Conservation (phyloP, 305 asterid species). For the Fraxinus velutina region DNA sequence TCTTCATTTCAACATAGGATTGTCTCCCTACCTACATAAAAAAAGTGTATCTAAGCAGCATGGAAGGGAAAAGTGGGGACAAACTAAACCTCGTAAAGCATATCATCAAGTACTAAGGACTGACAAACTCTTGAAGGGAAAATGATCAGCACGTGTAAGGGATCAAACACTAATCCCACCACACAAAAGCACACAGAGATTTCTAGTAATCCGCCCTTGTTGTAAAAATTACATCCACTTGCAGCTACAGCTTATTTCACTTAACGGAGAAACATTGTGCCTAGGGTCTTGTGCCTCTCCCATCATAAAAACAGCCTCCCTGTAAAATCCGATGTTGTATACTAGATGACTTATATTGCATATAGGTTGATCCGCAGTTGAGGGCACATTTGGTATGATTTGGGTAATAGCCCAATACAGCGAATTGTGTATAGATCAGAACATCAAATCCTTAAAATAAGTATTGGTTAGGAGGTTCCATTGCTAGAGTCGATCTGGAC, state of each 20-base stretch:
- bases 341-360: background rate
- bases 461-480: background rate
- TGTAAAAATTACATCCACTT: background rate
- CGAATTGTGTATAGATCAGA: background rate
- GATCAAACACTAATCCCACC: background rate
- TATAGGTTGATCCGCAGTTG: background rate
- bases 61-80: background rate
- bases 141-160: background rate
- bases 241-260: background rate
- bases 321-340: background rate
- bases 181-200: background rate
- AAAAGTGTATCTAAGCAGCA: background rate
- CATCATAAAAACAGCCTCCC: background rate
- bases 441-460: background rate
- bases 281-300: background rate
- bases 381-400: background rate
- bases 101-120: background rate
- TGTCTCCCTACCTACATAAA: constrained; percentile 55
- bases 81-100: background rate
- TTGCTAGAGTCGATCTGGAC: background rate
- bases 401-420: background rate
- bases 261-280: background rate
- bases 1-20: constrained; percentile 60
- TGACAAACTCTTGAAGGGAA: background rate
- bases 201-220: background rate